A percentile compares a stretch with the other conserved stretches of the same genome.
Conservation (phyloP, 169 alveolate species). For the Pseudocohnilembus persalinus region DNA sequence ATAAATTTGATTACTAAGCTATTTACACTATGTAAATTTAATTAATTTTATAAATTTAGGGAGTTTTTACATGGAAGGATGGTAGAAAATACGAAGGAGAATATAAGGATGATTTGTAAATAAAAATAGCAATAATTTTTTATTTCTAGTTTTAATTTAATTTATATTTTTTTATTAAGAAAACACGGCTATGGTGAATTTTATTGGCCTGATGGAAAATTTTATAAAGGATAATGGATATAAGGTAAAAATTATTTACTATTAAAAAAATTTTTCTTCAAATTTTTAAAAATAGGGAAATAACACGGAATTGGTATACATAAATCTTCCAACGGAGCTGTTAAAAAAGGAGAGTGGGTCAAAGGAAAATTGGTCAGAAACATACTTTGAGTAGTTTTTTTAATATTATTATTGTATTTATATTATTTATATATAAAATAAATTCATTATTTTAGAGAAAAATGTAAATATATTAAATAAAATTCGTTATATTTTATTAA, state of each 20-base stretch:
- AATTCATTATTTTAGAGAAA: too few species aligned
- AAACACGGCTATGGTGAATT: conserved; percentile 50
- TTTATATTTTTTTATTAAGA: neutral
- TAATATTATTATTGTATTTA: too few species aligned
- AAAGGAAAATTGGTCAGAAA: conserved; percentile 41
- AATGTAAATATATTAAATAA: too few species aligned
- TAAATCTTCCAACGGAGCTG: conserved; percentile 11
- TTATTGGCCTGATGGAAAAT: conserved; percentile 41
- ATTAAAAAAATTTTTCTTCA: too few species aligned
- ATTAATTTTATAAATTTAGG: neutral
- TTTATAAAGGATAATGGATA: conserved; percentile 33
- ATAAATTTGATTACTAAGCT: neutral
- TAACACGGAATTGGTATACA: conserved; percentile 41
- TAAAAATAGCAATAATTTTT: neutral
- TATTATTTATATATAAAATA: too few species aligned
- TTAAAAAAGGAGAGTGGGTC: conserved; percentile 39
- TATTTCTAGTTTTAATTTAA: neutral
- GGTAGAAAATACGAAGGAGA: conserved; percentile 62
- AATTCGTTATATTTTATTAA: too few species aligned
- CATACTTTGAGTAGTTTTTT: too few species aligned
- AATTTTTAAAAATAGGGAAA: neutral
- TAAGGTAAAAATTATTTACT: conserved; percentile 8
- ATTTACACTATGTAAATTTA: neutral
- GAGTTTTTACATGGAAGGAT: conserved; percentile 52
- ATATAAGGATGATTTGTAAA: conserved; percentile 47